These are phyloP conservation scores for Cucurbitaria berberidis DNA, from an alignment of 2,329 filamentous ascomycete species.

Conservation along the genomic window DNA sequence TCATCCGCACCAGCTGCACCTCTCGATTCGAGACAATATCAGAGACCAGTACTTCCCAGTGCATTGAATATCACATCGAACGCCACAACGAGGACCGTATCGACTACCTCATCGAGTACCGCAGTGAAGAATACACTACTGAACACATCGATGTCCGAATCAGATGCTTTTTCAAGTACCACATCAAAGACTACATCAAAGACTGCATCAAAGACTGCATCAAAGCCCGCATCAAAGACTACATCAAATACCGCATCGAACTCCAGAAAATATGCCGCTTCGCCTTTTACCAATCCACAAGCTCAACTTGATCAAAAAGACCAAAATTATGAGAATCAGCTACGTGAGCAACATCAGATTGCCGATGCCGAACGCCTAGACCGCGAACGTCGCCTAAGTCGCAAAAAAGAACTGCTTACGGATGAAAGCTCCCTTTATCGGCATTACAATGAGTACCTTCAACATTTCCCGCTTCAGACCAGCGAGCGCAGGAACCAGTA, in stretches of 20 bases:
- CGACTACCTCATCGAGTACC: too few species aligned
- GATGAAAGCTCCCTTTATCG: slow-evolving; percentile 13
- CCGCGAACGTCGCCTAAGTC: not conserved
- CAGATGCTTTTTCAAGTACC: too few species aligned
- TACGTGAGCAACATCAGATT: not conserved
- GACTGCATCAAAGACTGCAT: too few species aligned
- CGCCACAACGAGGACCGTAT: too few species aligned
- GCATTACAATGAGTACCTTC: slow-evolving; percentile 11
- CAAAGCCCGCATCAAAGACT: too few species aligned
- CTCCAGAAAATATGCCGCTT: too few species aligned
- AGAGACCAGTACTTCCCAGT: not conserved
- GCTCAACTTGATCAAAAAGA: not conserved
- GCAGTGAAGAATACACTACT: too few species aligned
- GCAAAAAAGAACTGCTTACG: slow-evolving; percentile 6
- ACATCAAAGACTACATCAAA: too few species aligned
- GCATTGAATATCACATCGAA: not conserved
- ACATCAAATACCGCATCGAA: not conserved
- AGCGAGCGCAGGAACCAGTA: slow-evolving; percentile 10
- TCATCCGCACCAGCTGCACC: not conserved
- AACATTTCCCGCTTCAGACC: slow-evolving; percentile 2
- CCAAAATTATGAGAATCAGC: not conserved
- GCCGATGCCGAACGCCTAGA: not conserved
- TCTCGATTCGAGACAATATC: not conserved
- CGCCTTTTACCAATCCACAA: not conserved
- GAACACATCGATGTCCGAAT: too few species aligned